These are phyloP conservation scores for Linnemannia zychae DNA, from an alignment of 192 early-diverging fungal species.

Conservation along the genomic window DNA sequence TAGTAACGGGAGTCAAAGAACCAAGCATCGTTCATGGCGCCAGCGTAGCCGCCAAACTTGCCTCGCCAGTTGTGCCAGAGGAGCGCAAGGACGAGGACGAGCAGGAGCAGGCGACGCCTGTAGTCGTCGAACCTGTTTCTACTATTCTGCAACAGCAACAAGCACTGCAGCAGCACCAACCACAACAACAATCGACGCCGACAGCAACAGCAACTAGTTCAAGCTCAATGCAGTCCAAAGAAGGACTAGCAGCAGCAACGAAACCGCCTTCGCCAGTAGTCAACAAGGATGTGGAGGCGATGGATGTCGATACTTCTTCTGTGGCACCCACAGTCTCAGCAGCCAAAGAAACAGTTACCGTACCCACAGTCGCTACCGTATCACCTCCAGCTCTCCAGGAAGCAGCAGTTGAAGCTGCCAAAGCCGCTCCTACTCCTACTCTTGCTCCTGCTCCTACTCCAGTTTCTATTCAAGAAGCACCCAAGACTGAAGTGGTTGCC, in stretches of 20 bases:
- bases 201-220: neutral
- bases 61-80: neutral
- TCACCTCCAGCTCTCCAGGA: neutral
- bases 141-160: neutral
- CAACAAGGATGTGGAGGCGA: neutral
- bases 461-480: neutral
- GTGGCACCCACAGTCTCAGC: neutral
- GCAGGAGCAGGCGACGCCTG: neutral
- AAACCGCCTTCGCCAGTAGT: neutral
- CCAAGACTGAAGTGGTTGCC: neutral
- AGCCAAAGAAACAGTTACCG: neutral
- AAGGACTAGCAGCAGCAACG: neutral
- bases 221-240: neutral
- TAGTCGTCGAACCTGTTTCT: neutral
- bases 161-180: neutral
- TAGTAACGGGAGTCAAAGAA: neutral
- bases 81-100: neutral
- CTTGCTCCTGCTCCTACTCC: neutral
- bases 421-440: neutral
- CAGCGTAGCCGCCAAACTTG: neutral
- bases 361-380: neutral
- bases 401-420: neutral
- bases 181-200: neutral
- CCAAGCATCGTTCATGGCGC: neutral
- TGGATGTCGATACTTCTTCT: neutral